Base-by-base conservation (phyloP, 208 protist genomes). In the Acanthamoeba culbertsoni region DNA sequence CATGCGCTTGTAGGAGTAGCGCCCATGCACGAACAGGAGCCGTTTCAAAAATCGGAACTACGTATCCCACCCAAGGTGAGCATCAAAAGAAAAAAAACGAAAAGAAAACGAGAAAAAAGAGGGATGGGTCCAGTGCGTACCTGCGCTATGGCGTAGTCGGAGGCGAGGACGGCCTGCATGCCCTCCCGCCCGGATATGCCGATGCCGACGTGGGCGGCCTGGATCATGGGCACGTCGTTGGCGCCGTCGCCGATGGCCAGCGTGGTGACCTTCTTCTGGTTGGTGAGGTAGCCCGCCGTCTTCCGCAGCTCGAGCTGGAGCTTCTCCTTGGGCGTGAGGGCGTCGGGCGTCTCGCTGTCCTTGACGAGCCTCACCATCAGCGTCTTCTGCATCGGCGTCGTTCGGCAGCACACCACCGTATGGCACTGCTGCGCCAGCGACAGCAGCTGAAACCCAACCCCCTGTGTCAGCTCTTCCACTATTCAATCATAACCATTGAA, bases 21-120 rank as follows among this genome's bases (percentile, higher is more conserved):
- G 96, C 26, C 99, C 99, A 94, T 99, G 99, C 43, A 99, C 97
- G 0, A 98, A 96, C 93, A 99, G 97, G 35, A 99, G 96, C 5
- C 96, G 95, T 42, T 96, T 96, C 23, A 99, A 96, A 93, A 99
- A 98, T 86, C 97, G 98, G 93, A 99, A 99, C 63, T 97, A 96
- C 12, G 43, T 40, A 37, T 42, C 7, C 18, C 53, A 8, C 8
- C 28, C 48, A 57, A 35, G 26, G 48, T 86, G 28, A 40, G 14
- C 42, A 40, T 23, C 18, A 12, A 23, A 46, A 57, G 23, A 20
- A 48, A 77, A 0, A 84, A 1, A 90, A 23, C 37, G 3, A 84
- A 42, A 1, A 12, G 35, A 77, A 89, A 0, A 1, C 18, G 0
- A 89, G 79, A 12, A 26, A 7, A 1, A 23, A 77, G 48, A 28